Evolutionary conservation across 1,284 basidiomycete species (phyloP), one percentile per base, ranked within the genome.

Genomic region (Amylostereum chailletii): DNA sequence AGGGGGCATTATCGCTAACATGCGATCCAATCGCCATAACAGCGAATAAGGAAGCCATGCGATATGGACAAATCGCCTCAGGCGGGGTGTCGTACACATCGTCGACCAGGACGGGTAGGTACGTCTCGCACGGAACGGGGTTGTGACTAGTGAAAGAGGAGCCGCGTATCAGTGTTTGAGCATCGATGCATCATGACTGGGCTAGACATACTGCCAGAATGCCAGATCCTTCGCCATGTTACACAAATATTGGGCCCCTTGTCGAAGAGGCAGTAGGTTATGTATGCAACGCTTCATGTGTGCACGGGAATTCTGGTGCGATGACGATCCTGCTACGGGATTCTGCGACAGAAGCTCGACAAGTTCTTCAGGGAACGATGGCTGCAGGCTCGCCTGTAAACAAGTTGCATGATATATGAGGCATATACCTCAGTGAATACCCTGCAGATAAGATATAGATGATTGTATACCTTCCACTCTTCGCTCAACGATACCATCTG

Each of bases 121-220:
- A 81, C 1, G 79, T 81, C 56, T 81, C 78, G 51, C 79, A 80
- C 34, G 78, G 70, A 59, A 84, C 81, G 48, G 83, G 68, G 56
- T 80, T 81, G 62, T 81, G 81, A 62, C 81, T 83, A 60, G 45
- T 50, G 39, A 41, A 32, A 40, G 37, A 42, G 51, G 48, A 49
- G 59, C 55, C 52, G 55, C 55, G 44, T 54, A 44, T 49, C 41
- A 45, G 29, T 56, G 51, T 47, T 50, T 39, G 39, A 32, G 19
- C 19, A 19, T 19, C 19, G 19, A 19, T 19, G 1, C 19, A 19
- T 1, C 19, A 19, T 19, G 19, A 19, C 19, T 19, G 19, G 19
- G 19, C 19, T 42, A 51, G 45, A 75, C 80, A 58, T 64, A 82
- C 81, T 83, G 82, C 82, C 82, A 85, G 53, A 83, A 70, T 42